A percentile compares a stretch with the other conserved stretches of the same genome.
phyloP scores from a whole-genome alignment of 768 basidiomycete genomes.

The Lactifluus pinguis region DNA sequence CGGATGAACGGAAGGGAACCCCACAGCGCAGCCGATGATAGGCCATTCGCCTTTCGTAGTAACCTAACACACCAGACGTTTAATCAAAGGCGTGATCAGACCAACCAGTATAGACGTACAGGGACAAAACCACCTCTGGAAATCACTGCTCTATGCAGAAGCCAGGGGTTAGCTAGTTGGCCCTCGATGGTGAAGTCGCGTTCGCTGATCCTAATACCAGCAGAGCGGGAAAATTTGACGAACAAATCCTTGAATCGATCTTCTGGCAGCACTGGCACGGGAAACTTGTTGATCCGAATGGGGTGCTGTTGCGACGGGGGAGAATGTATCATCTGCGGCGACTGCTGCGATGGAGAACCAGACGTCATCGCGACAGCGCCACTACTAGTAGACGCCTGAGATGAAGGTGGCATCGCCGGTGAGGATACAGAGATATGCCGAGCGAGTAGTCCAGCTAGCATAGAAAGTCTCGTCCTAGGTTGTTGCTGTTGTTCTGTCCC shows the following conservation, averaged over 20 bases:
- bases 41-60: slow-evolving; percentile 9
- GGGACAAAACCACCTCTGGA: slow-evolving; percentile 1
- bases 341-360: slow-evolving; percentile 1
- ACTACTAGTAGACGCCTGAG: background rate
- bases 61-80: background rate
- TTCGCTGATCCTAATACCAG: background rate
- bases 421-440: background rate
- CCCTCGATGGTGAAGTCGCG: slow-evolving; percentile 3
- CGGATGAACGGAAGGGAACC: background rate
- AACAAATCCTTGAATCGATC: slow-evolving; percentile 5
- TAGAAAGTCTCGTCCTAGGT: background rate
- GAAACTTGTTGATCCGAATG: background rate
- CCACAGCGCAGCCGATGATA: background rate
- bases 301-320: background rate
- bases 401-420: background rate
- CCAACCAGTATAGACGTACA: background rate
- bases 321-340: background rate
- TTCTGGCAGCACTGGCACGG: background rate
- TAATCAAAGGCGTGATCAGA: background rate
- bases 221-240: background rate
- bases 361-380: background rate
- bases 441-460: background rate
- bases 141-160: slow-evolving; percentile 1
- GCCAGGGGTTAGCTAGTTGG: background rate
- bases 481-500: background rate